Percentiles rank a stretch among this genome's conserved stretches.
Conservation (phyloP, 352 stramenopile genomes). For the Halophytophthora batemanensis region DNA sequence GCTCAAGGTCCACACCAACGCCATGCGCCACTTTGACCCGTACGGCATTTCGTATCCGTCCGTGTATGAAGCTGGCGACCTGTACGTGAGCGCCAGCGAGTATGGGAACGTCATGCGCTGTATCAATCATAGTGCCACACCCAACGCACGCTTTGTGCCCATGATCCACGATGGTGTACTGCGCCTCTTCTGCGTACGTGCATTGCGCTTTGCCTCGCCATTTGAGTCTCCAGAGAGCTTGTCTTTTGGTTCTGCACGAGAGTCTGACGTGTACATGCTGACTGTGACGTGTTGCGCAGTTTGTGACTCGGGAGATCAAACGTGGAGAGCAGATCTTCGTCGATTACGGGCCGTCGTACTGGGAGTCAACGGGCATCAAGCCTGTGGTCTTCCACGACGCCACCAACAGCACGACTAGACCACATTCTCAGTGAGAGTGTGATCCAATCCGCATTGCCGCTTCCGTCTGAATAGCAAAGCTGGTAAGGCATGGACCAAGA, state of each 20-base stretch:
- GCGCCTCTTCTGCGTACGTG: slow-evolving; percentile 76
- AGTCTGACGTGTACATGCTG: neutral
- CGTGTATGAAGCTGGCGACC: slow-evolving; percentile 55
- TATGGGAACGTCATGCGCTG: slow-evolving; percentile 78
- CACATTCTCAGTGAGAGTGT: no score
- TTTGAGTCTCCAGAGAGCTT: neutral
- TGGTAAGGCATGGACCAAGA: no score
- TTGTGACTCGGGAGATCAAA: slow-evolving; percentile 41
- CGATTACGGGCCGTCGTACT: slow-evolving; percentile 70
- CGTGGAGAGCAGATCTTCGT: slow-evolving; percentile 69
- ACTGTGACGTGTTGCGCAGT: slow-evolving; percentile 32
- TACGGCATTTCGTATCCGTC: slow-evolving; percentile 76
- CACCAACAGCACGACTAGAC: slow-evolving; percentile 11
- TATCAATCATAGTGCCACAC: slow-evolving; percentile 67
- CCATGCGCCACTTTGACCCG: slow-evolving; percentile 43
- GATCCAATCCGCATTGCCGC: no score
- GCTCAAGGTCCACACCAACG: slow-evolving; percentile 43
- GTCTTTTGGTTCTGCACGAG: neutral
- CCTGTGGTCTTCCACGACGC: slow-evolving; percentile 36
- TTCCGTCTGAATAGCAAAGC: no score
- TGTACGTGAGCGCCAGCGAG: slow-evolving; percentile 67
- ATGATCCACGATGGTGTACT: slow-evolving; percentile 68
- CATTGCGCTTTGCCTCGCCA: neutral
- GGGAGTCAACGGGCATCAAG: slow-evolving; percentile 55
- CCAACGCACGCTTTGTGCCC: slow-evolving; percentile 62